Evolutionary conservation across 306 rosid genomes (phyloP).

Genomic region (Clitoria ternatea): DNA sequence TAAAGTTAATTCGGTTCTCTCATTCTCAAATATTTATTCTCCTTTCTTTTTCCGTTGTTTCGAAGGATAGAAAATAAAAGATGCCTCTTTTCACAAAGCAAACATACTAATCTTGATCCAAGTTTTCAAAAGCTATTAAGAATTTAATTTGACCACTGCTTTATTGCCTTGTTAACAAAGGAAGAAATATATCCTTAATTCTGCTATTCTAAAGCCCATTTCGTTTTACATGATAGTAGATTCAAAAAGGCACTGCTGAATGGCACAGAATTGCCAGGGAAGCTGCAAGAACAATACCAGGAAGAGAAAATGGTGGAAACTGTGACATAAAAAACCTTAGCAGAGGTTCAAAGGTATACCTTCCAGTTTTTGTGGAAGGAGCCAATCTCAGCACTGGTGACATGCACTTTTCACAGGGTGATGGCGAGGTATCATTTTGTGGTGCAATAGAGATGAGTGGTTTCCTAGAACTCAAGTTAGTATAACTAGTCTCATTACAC

Average conservation of each 20-base stretch:
- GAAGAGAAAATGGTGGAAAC: constrained; percentile 96
- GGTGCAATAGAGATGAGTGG: constrained; percentile 99
- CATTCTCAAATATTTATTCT: no score
- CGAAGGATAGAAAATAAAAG: no score
- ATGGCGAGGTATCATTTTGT: constrained; percentile 83
- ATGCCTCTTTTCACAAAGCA: neutral
- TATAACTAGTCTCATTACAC: no score
- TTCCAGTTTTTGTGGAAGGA: constrained; percentile 88
- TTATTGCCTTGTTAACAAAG: neutral
- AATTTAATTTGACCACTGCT: neutral
- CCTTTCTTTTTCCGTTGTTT: no score
- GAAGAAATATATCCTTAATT: neutral
- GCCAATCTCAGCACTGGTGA: constrained; percentile 94
- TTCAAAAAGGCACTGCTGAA: constrained; percentile 51
- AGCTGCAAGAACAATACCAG: constrained; percentile 96
- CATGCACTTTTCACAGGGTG: constrained; percentile 95
- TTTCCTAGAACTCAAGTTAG: constrained; percentile 81
- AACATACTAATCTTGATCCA: neutral
- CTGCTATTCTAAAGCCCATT: neutral
- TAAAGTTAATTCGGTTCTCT: no score
- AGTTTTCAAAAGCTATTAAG: neutral
- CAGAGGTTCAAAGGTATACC: constrained; percentile 80
- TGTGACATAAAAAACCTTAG: constrained; percentile 92
- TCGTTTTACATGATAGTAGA: constrained; percentile 33
- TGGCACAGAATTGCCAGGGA: constrained; percentile 84